Conservation (phyloP, 257 asterid genomes). For the Przewalskia tangutica region DNA sequence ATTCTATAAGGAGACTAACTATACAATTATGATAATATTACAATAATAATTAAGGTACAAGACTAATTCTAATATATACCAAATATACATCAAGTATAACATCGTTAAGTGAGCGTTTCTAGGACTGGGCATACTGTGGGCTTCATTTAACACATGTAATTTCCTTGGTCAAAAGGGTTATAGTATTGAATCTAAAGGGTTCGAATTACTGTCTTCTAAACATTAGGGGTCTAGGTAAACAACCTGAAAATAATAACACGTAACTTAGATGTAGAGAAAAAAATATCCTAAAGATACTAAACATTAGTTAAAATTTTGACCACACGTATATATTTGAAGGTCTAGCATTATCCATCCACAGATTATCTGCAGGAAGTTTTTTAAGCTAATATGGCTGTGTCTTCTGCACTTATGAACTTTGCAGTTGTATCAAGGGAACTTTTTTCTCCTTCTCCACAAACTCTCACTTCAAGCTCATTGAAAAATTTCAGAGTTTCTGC, state of each 20-base stretch:
- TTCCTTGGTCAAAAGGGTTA: too few relatives aligned
- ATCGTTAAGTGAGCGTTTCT: too few relatives aligned
- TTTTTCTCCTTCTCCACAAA: slow-evolving; percentile 15
- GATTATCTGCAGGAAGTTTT: not conserved
- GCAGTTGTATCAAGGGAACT: slow-evolving; percentile 24
- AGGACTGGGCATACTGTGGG: too few relatives aligned
- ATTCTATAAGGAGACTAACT: too few relatives aligned
- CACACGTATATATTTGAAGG: not conserved
- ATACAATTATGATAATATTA: too few relatives aligned
- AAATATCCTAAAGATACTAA: not conserved
- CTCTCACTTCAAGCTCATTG: slow-evolving; percentile 11
- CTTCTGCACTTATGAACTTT: slow-evolving; percentile 24
- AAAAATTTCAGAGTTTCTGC: slow-evolving; percentile 46
- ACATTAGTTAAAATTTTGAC: not conserved
- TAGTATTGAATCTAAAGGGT: not conserved
- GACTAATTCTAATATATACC: too few relatives aligned
- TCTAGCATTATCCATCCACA: not conserved
- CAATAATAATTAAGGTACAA: too few relatives aligned
- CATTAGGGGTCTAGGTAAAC: not conserved
- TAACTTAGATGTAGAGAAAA: not conserved
- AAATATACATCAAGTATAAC: too few relatives aligned
- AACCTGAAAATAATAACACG: not conserved
- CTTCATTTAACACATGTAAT: too few relatives aligned
- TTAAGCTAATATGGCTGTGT: slow-evolving; percentile 29
- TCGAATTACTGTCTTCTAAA: not conserved